Percentiles rank a stretch among this genome's conserved stretches.
phyloP scores from a whole-genome alignment of 345 rosid genomes.

The Abelmoschus esculentus region DNA sequence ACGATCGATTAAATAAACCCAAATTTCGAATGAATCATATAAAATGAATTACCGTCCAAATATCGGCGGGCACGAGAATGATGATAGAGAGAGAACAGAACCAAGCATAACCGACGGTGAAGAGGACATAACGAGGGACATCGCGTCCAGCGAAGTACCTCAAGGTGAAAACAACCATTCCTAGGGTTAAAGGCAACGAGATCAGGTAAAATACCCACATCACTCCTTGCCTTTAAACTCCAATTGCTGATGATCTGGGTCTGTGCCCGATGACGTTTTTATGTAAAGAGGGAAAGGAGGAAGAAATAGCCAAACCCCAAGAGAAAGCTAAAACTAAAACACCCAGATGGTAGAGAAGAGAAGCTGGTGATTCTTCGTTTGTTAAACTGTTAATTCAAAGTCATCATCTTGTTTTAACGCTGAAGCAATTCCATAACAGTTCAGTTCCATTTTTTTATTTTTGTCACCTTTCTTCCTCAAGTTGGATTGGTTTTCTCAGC shows the following conservation, averaged over 20 bases:
- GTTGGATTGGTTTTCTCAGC: no score
- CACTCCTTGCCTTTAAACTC: constrained; percentile 15
- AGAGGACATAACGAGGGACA: constrained; percentile 76
- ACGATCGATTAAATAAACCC: background rate
- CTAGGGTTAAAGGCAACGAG: constrained; percentile 89
- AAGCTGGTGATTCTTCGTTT: background rate
- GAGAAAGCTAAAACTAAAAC: background rate
- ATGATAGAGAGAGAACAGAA: constrained; percentile 92
- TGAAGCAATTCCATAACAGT: background rate
- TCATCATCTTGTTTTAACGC: background rate
- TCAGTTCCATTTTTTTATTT: background rate
- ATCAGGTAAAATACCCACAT: constrained; percentile 99
- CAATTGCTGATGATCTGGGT: background rate
- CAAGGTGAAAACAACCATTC: constrained; percentile 71
- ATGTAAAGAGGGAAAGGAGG: no score
- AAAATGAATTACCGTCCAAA: constrained; percentile 57
- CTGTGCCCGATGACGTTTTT: background rate
- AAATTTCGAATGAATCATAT: background rate
- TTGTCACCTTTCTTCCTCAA: no score
- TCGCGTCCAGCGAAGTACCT: constrained; percentile 91
- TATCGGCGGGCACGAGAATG: constrained; percentile 55
- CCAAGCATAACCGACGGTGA: constrained; percentile 98
- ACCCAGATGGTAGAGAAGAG: background rate
- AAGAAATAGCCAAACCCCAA: background rate
- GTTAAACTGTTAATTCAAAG: background rate